A percentile compares a stretch with the other conserved stretches of the same genome.
phyloP scores from a whole-genome alignment of 164 flowering plant species.

The Kalanchoe fedtschenkoi region DNA sequence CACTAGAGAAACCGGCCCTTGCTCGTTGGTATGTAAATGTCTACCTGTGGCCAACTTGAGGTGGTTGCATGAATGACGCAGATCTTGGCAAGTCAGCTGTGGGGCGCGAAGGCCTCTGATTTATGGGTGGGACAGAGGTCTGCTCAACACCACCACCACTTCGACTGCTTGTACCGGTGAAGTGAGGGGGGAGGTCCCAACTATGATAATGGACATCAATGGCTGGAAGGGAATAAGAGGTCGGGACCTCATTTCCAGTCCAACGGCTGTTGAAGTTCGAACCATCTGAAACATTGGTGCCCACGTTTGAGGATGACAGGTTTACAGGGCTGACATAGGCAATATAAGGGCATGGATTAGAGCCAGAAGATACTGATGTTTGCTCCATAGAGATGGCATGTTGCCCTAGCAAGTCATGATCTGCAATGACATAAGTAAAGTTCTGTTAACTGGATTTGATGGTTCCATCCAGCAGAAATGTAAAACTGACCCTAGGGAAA shows the following conservation, averaged over 20 bases:
- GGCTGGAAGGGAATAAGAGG: conserved; percentile 46
- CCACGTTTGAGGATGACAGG: conserved; percentile 6
- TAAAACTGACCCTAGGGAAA: not conserved
- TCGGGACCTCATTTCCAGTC: conserved; percentile 13
- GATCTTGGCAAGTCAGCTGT: conserved; percentile 46
- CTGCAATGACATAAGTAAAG: not conserved
- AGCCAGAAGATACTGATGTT: not conserved
- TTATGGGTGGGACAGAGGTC: conserved; percentile 25
- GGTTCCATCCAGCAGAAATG: not conserved
- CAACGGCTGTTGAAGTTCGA: not conserved
- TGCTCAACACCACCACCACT: conserved; percentile 29
- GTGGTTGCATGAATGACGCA: conserved; percentile 48
- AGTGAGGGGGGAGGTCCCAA: conserved; percentile 56
- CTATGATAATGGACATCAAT: conserved; percentile 49
- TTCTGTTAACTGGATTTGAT: not conserved
- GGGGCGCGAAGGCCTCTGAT: conserved; percentile 35
- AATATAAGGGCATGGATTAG: conserved; percentile 6
- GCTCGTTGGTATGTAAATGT: not conserved
- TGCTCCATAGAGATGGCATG: conserved; percentile 2
- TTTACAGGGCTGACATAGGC: conserved; percentile 2
- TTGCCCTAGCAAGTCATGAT: conserved; percentile 4
- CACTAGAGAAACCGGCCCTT: not conserved
- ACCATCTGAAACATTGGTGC: not conserved
- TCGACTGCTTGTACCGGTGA: conserved; percentile 31
- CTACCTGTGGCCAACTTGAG: conserved; percentile 57